These are phyloP conservation scores for Logfia minima DNA, from an alignment of 129 eudicot genomes.

Conservation along the genomic window DNA sequence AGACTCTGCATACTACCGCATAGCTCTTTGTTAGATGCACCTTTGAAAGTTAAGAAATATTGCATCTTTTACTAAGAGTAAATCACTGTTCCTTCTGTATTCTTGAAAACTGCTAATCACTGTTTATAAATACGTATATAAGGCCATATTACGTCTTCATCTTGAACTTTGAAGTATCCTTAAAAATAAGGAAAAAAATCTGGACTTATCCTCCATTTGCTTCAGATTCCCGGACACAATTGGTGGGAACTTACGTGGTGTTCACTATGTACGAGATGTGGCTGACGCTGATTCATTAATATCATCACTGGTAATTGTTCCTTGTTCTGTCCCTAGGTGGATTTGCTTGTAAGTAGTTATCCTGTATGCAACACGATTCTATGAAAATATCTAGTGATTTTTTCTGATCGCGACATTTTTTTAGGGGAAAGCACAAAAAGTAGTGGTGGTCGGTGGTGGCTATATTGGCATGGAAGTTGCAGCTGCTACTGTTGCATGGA, in stretches of 20 bases:
- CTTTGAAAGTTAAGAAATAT: neutral
- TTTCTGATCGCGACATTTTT: neutral
- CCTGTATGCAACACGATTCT: neutral
- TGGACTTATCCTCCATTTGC: constrained; percentile 14
- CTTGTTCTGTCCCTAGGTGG: constrained; percentile 9
- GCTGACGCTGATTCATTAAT: constrained; percentile 87
- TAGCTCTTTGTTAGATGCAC: neutral
- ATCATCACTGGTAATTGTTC: constrained; percentile 67
- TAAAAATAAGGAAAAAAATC: neutral
- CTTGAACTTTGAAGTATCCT: neutral
- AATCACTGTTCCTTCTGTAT: constrained; percentile 3
- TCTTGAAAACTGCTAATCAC: neutral
- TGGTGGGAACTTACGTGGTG: constrained; percentile 91
- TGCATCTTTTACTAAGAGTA: neutral
- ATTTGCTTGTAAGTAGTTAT: constrained; percentile 7
- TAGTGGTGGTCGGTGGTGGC: constrained; percentile 98
- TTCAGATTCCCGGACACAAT: constrained; percentile 93
- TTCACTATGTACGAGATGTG: constrained; percentile 92
- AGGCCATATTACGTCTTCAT: neutral
- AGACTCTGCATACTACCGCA: neutral
- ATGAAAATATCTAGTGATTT: neutral
- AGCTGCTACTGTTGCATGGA: constrained; percentile 95
- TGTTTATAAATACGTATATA: neutral
- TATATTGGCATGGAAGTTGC: constrained; percentile 99
- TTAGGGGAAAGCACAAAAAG: constrained; percentile 76